Evolutionary conservation across 164 flowering plant species (phyloP).

Genomic region (Chimonanthus praecox): DNA sequence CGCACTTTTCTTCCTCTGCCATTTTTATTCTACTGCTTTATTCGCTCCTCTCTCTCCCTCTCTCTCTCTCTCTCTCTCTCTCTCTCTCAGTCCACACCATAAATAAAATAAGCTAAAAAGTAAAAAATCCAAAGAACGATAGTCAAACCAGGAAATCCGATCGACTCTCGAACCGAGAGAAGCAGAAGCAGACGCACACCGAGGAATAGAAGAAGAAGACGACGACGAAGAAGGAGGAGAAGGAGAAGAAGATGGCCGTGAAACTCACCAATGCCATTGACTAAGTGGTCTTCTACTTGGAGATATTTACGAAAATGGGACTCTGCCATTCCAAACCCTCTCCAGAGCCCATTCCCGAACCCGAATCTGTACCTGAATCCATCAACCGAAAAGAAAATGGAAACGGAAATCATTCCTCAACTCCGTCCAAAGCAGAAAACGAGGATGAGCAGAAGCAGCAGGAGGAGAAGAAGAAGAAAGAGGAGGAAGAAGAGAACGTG

Average conservation of each 20-base stretch:
- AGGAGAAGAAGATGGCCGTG: neutral
- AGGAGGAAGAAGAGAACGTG: constrained; percentile 18
- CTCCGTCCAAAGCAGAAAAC: neutral
- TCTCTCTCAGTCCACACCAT: too few species aligned
- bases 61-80: neutral
- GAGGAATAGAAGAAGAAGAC: neutral
- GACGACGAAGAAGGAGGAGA: neutral
- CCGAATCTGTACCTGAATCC: neutral
- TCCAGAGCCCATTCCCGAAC: neutral
- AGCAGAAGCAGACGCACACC: neutral
- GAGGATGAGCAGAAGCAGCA: neutral
- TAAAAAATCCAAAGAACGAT: neutral
- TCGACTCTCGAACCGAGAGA: neutral
- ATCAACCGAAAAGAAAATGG: neutral
- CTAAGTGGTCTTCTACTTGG: neutral
- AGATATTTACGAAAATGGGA: constrained; percentile 7
- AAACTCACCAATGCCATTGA: neutral
- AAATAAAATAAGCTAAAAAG: neutral
- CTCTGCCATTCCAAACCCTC: constrained; percentile 6
- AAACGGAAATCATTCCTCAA: neutral
- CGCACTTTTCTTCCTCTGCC: neutral
- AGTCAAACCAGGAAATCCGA: neutral
- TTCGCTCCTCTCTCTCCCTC: neutral
- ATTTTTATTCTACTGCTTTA: neutral
- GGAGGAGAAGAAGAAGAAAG: neutral